Evolutionary conservation across 805 yeast genomes (phyloP).

Genomic region (Jamesozyma gamospora): DNA sequence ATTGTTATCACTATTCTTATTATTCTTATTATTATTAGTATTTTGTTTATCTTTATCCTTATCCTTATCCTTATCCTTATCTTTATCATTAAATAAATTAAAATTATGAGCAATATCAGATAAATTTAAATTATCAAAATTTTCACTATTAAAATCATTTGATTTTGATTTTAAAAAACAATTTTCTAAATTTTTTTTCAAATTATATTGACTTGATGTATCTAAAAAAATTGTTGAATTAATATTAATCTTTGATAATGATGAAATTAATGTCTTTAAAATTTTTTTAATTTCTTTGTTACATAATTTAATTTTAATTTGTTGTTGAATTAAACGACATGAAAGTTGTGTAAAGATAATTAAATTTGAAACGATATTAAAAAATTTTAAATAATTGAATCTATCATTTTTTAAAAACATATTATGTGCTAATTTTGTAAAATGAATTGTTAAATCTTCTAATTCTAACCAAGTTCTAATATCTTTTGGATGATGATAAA

Average conservation of each 20-base stretch:
- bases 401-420: constrained; percentile 43
- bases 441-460: constrained; percentile 37
- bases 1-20: too few species aligned
- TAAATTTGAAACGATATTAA: constrained; percentile 44
- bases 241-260: constrained; percentile 54
- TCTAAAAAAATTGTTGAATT: constrained; percentile 54
- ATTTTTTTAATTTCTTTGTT: constrained; percentile 39
- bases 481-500: constrained; percentile 53
- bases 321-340: constrained; percentile 44
- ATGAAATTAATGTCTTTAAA: constrained; percentile 42
- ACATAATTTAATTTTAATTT: constrained; percentile 38
- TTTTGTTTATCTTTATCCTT: too few species aligned
- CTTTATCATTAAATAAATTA: neutral
- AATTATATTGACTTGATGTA: constrained; percentile 4
- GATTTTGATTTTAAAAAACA: neutral
- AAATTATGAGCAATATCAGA: too few species aligned
- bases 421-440: constrained; percentile 40
- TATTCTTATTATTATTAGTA: too few species aligned
- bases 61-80: too few species aligned
- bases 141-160: neutral
- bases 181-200: too few species aligned
- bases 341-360: constrained; percentile 45
- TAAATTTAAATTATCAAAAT: neutral
- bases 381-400: constrained; percentile 43
- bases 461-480: constrained; percentile 51